These are phyloP conservation scores for Leptomonas pyrrhocoris DNA, from an alignment of 208 protist species.

Conservation along the genomic window DNA sequence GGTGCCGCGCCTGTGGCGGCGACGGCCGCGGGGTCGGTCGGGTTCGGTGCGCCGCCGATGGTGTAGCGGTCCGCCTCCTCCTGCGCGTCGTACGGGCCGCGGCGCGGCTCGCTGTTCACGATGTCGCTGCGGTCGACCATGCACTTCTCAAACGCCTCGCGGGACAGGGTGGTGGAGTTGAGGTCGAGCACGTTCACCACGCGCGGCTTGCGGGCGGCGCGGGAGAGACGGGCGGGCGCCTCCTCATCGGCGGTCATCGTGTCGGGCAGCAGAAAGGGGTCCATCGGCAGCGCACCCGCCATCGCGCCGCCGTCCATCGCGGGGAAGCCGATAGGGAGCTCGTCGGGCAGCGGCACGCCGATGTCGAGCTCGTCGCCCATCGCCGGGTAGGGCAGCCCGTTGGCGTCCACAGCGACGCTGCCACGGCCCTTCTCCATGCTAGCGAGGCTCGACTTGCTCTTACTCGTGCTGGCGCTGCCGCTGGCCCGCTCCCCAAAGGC, in stretches of 20 bases:
- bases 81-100: constrained; percentile 62
- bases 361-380: constrained; percentile 80
- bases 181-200: constrained; percentile 67
- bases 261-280: constrained; percentile 41
- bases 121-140: constrained; percentile 76
- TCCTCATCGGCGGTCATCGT: constrained; percentile 25
- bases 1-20: constrained; percentile 17
- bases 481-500: constrained; percentile 76
- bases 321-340: constrained; percentile 51
- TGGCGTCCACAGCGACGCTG: constrained; percentile 39
- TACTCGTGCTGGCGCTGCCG: constrained; percentile 66
- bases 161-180: constrained; percentile 69
- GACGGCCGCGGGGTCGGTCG: constrained; percentile 15
- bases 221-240: constrained; percentile 5
- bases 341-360: constrained; percentile 78
- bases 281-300: constrained; percentile 13
- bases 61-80: constrained; percentile 65
- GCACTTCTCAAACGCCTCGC: constrained; percentile 63
- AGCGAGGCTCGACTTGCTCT: constrained; percentile 79
- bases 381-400: constrained; percentile 46
- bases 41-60: constrained; percentile 31
- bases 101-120: constrained; percentile 56
- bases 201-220: constrained; percentile 28
- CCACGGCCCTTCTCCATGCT: constrained; percentile 88
- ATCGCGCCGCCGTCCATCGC: constrained; percentile 9